Percentiles rank a stretch among this genome's conserved stretches.
These are phyloP conservation scores for Zizania latifolia DNA, from an alignment of 176 grass and related monocot genomes.

Conservation along the genomic window DNA sequence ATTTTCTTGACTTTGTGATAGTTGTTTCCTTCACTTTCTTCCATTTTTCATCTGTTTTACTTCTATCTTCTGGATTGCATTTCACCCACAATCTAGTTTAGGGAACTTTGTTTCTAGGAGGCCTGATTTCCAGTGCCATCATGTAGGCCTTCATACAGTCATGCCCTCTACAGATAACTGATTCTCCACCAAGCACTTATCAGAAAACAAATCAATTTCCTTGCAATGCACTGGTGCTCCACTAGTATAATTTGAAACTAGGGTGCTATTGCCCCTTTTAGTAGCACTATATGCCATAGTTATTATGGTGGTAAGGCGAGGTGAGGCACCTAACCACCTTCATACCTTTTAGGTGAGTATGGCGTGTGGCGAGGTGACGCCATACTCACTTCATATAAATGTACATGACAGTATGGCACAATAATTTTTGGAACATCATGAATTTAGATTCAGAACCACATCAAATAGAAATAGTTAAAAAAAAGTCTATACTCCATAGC, in stretches of 20 bases:
- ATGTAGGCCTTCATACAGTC: background rate
- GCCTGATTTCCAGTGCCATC: background rate
- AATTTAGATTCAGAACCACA: too few species aligned
- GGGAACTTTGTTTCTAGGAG: background rate
- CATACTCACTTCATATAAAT: too few species aligned
- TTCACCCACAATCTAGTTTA: background rate
- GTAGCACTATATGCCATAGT: background rate
- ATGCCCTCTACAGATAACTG: background rate
- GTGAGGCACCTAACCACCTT: too few species aligned
- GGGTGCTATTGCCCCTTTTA: background rate
- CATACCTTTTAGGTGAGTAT: too few species aligned
- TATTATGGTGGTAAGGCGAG: too few species aligned
- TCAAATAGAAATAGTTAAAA: too few species aligned
- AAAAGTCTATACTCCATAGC: too few species aligned
- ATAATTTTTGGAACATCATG: too few species aligned
- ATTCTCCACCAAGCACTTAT: background rate
- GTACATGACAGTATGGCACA: too few species aligned
- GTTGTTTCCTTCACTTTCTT: background rate
- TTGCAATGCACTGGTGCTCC: background rate
- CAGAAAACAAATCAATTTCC: background rate
- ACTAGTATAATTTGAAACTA: background rate
- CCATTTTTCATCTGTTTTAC: background rate
- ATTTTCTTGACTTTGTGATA: conserved; percentile 22
- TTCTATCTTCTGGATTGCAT: background rate
- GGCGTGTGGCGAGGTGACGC: too few species aligned